These are phyloP conservation scores for Leishmania braziliensis DNA, from an alignment of 208 protist species.

Conservation along the genomic window DNA sequence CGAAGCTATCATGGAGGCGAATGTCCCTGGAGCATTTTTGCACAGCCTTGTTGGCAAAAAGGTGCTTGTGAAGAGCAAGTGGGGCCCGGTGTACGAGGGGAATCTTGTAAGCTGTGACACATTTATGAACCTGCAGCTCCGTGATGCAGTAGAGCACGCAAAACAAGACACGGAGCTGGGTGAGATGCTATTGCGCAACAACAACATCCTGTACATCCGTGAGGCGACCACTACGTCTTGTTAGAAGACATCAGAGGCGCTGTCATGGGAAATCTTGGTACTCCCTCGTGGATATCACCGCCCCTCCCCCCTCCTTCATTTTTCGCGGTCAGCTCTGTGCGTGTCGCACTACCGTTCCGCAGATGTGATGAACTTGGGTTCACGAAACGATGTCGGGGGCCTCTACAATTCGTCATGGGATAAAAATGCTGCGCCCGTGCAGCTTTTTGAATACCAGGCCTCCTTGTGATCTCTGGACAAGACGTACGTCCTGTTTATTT, in stretches of 20 bases:
- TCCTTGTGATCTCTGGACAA: not conserved
- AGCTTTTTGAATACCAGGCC: not conserved
- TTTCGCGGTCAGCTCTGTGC: not conserved
- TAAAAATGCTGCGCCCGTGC: not conserved
- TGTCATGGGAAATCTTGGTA: no score
- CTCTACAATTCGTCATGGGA: not conserved
- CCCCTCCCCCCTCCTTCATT: not conserved
- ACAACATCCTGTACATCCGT: conserved; percentile 92
- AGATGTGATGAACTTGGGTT: not conserved
- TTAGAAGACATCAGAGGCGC: not conserved
- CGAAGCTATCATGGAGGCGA: conserved; percentile 49
- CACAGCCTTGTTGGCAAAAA: conserved; percentile 93
- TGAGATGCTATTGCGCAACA: conserved; percentile 88
- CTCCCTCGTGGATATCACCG: not conserved
- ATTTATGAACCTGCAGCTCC: conserved; percentile 98
- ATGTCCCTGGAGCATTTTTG: conserved; percentile 92
- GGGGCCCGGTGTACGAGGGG: conserved; percentile 98
- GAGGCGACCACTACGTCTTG: conserved; percentile 47
- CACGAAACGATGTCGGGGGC: not conserved
- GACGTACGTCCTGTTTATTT: not conserved
- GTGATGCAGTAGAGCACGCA: conserved; percentile 72
- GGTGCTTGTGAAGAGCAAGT: conserved; percentile 98
- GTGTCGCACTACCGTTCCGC: not conserved
- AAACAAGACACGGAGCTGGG: conserved; percentile 78
- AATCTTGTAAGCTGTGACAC: conserved; percentile 94